Base-by-base conservation (phyloP, 805 yeast species). In the Saturnispora sanitii region DNA sequence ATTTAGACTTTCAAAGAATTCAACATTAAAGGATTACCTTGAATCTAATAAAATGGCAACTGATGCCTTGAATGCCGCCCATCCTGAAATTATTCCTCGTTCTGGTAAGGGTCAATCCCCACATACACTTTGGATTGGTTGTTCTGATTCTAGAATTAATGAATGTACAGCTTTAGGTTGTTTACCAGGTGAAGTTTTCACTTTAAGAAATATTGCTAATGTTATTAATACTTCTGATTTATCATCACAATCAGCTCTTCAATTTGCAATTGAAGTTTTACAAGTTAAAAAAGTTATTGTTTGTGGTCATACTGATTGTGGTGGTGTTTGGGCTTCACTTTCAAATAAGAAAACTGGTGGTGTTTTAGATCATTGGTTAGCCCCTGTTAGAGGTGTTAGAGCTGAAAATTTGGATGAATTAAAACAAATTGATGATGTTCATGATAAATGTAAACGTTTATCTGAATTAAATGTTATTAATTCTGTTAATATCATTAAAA, bases 221-320 rank as follows among this genome's bases (percentile, higher is more conserved):
- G 66, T 79, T 27, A 70, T 87, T 38, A 71, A 76, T 41, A 68
- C 80, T 20, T 73, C 76, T 42, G 96, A 90, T 58, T 64, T 81
- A 34, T 73, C 86, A 31, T 70, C 81, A 16, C 77, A 75, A 56
- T 79, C 94, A 0, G 87, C 87, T 2, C 65, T 90, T 23, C 95
- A 88, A 60, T 85, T 84, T 54, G 94, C 95, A 4, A 75, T 90
- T 49, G 87, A 84, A 49, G 85, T 80, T 12, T 68, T 88, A 45
- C 81, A 82, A 54, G 94, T 90, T 30, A 71, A 70, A 49, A 85
- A 83, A 55, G 77, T 88, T 39, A 71, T 88, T 41, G 82, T 88
- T 5, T 84, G 95, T 62, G 97, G 96, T 3, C 97, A 88, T 62
- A 82, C 92, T 25, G 94, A 85, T 60, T 88, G 97, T 68, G 96